Percentiles rank a stretch among this genome's conserved stretches.
Evolutionary conservation across 192 early-diverging fungal genomes (phyloP).

Genomic region (Backusella morwellensis): DNA sequence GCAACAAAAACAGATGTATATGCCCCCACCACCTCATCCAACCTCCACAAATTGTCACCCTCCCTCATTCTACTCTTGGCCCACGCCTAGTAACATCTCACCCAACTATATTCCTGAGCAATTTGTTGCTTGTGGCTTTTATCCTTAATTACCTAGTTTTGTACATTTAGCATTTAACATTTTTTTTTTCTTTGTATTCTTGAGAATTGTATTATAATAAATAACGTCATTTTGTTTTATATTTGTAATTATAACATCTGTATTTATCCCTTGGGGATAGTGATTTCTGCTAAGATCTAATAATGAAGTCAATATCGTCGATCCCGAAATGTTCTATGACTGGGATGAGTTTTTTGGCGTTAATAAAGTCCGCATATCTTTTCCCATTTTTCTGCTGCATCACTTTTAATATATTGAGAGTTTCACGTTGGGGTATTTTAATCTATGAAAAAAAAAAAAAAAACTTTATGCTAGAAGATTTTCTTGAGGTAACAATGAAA

Average conservation of each 20-base stretch:
- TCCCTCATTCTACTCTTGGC: background rate
- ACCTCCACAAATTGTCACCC: background rate
- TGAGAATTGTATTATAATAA: background rate
- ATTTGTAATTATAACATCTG: background rate
- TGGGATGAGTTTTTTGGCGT: background rate
- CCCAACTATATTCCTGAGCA: background rate
- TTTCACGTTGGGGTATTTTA: background rate
- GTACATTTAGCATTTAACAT: background rate
- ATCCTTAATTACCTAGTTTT: background rate
- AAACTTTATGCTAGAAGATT: background rate
- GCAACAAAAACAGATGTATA: background rate
- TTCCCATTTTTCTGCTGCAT: background rate
- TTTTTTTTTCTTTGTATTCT: background rate
- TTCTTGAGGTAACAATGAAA: background rate
- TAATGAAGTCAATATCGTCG: background rate
- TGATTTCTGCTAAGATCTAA: background rate
- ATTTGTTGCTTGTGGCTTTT: background rate
- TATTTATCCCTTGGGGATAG: background rate
- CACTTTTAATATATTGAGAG: background rate
- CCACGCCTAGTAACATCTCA: background rate
- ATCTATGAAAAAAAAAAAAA: background rate
- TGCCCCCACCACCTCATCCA: background rate
- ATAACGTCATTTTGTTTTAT: background rate
- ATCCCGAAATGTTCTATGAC: background rate
- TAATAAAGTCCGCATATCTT: background rate